phyloP scores from a whole-genome alignment of 2,329 filamentous ascomycete genomes.

The Cladophialophora immunda region DNA sequence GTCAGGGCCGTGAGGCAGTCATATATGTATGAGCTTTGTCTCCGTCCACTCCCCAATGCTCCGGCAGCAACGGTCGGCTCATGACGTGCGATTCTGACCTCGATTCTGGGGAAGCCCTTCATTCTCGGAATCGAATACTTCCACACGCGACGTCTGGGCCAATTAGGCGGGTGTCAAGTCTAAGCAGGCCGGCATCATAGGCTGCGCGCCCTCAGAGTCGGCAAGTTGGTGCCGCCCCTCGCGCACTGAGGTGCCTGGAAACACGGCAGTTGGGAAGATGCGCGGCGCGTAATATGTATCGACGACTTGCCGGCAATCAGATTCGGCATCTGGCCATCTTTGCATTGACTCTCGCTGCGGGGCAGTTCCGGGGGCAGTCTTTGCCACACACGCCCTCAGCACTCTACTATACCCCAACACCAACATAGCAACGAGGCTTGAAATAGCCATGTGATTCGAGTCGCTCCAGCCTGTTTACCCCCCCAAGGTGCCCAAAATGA shows the following conservation, averaged over 20 bases:
- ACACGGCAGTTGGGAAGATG: neutral
- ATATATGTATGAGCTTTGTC: neutral
- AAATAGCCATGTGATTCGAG: slow-evolving; percentile 18
- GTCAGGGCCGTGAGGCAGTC: neutral
- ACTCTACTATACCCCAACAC: neutral
- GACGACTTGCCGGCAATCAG: neutral
- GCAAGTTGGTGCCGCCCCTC: slow-evolving; percentile 2
- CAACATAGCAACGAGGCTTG: neutral
- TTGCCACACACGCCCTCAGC: neutral
- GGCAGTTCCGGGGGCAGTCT: neutral
- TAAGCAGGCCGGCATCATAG: slow-evolving; percentile 6
- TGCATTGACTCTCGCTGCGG: neutral
- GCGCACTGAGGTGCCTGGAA: neutral
- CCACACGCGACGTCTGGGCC: neutral
- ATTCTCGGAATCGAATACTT: neutral
- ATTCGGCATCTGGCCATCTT: neutral
- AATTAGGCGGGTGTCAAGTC: slow-evolving; percentile 6
- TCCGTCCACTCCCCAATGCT: too few relatives aligned
- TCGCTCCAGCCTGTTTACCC: too few relatives aligned
- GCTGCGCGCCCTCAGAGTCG: neutral
- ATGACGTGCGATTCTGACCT: neutral
- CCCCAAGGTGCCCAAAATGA: slow-evolving; percentile 4
- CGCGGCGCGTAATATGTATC: neutral
- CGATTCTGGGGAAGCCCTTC: neutral
- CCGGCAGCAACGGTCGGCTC: neutral